These are phyloP conservation scores for Boletus mariae DNA, from an alignment of 1,284 basidiomycete species.

Conservation along the genomic window DNA sequence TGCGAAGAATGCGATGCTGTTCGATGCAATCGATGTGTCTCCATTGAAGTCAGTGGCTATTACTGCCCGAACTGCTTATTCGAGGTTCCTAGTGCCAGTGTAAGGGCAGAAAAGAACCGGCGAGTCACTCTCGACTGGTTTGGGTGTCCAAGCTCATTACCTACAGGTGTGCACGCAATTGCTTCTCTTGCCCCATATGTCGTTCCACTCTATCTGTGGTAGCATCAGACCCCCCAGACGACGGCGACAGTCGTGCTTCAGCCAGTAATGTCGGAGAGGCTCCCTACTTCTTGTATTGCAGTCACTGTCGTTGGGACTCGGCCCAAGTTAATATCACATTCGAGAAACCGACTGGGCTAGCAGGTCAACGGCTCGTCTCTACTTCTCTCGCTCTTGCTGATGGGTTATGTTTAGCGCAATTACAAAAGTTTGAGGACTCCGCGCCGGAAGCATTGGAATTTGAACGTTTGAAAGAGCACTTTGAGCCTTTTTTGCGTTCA, in stretches of 20 bases:
- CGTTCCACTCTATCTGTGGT: constrained; percentile 85
- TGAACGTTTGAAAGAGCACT: constrained; percentile 89
- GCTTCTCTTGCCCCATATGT: constrained; percentile 94
- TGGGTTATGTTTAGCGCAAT: constrained; percentile 57
- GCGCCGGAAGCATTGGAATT: constrained; percentile 84
- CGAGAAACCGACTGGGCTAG: constrained; percentile 94
- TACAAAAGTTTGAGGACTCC: constrained; percentile 85
- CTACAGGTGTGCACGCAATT: constrained; percentile 90
- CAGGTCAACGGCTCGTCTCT: constrained; percentile 48
- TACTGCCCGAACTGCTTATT: constrained; percentile 99
- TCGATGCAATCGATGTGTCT: constrained; percentile 88
- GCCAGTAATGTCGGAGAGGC: constrained; percentile 66
- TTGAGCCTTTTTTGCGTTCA: constrained; percentile 84
- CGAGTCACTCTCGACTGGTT: constrained; percentile 30
- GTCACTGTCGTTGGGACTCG: constrained; percentile 94
- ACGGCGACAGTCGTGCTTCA: constrained; percentile 48
- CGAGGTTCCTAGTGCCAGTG: constrained; percentile 95
- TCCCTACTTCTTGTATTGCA: constrained; percentile 89
- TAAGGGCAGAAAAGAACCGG: constrained; percentile 94
- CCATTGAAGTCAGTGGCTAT: constrained; percentile 91
- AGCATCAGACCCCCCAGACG: constrained; percentile 77
- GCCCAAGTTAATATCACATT: constrained; percentile 87
- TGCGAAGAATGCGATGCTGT: constrained; percentile 98
- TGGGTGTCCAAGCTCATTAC: constrained; percentile 8
- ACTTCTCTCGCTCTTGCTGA: constrained; percentile 4